phyloP scores from a whole-genome alignment of 2,329 filamentous ascomycete genomes.

The Penicillium sp. region DNA sequence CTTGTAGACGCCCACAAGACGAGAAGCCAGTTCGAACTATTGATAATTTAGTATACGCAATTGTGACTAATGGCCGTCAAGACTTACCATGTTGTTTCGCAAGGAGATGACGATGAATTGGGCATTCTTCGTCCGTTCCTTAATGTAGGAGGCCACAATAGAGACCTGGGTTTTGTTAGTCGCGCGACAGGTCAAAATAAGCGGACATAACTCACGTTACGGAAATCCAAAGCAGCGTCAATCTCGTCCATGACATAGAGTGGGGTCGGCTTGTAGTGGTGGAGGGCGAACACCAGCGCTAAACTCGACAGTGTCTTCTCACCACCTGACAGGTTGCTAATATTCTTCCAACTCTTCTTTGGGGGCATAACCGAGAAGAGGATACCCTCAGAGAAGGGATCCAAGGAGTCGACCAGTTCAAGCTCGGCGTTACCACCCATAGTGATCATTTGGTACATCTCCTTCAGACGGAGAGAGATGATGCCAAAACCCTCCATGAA shows the following conservation, averaged over 20 bases:
- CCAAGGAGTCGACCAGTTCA: conserved; percentile 91
- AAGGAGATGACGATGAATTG: conserved; percentile 98
- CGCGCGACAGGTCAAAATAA: background rate
- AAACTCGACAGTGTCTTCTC: conserved; percentile 95
- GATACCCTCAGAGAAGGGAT: conserved; percentile 96
- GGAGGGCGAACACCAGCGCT: conserved; percentile 94
- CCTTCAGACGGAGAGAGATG: conserved; percentile 92
- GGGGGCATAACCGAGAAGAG: conserved; percentile 98
- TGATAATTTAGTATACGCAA: conserved; percentile 5
- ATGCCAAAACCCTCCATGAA: conserved; percentile 98
- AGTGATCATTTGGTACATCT: conserved; percentile 99
- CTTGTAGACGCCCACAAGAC: conserved; percentile 97
- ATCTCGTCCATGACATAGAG: conserved; percentile 99
- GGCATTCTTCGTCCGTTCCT: conserved; percentile 97
- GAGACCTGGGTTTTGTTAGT: conserved; percentile 63
- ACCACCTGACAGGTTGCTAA: conserved; percentile 89
- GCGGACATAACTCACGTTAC: conserved; percentile 69
- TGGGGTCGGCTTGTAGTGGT: conserved; percentile 97
- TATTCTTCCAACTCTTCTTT: conserved; percentile 99
- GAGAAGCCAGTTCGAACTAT: conserved; percentile 85
- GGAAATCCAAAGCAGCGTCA: conserved; percentile 94
- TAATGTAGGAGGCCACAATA: conserved; percentile 98
- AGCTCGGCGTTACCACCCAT: conserved; percentile 99
- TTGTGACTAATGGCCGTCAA: background rate
- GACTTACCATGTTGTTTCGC: conserved; percentile 82